Evolutionary conservation across 2,329 filamentous ascomycete species (phyloP).

Genomic region (Aspergillus unguis): DNA sequence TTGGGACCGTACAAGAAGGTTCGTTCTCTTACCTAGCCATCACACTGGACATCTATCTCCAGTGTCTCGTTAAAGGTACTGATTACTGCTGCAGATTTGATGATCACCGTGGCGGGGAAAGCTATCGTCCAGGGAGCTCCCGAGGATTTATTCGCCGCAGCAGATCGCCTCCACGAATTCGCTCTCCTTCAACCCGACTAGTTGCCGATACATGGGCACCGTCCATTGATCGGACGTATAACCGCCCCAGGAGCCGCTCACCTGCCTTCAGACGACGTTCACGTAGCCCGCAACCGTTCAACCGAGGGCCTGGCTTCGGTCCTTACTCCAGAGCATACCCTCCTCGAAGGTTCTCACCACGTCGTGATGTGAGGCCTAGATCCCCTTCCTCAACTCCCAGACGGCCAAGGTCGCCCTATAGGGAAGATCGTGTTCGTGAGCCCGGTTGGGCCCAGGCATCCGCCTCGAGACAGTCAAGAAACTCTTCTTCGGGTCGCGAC

Average conservation of each 20-base stretch:
- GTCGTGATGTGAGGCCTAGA: constrained; percentile 38
- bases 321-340: constrained; percentile 36
- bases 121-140: constrained; percentile 41
- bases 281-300: constrained; percentile 39
- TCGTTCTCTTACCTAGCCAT: constrained; percentile 10
- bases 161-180: constrained; percentile 38
- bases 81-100: constrained; percentile 29
- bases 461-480: constrained; percentile 35
- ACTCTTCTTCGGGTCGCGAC: constrained; percentile 34
- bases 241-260: constrained; percentile 43
- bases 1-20: constrained; percentile 45
- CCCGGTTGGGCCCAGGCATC: constrained; percentile 32
- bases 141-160: constrained; percentile 35
- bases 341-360: constrained; percentile 40
- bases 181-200: constrained; percentile 32
- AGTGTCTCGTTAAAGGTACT: background rate
- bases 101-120: constrained; percentile 43
- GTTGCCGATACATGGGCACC: constrained; percentile 44
- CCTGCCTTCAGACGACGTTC: constrained; percentile 42
- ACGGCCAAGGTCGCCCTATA: constrained; percentile 41
- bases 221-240: constrained; percentile 30
- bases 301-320: constrained; percentile 32
- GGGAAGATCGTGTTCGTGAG: constrained; percentile 29
- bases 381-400: constrained; percentile 36
- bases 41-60: background rate